Evolutionary conservation across 345 rosid genomes (phyloP).

Genomic region (Acer yangbiense): DNA sequence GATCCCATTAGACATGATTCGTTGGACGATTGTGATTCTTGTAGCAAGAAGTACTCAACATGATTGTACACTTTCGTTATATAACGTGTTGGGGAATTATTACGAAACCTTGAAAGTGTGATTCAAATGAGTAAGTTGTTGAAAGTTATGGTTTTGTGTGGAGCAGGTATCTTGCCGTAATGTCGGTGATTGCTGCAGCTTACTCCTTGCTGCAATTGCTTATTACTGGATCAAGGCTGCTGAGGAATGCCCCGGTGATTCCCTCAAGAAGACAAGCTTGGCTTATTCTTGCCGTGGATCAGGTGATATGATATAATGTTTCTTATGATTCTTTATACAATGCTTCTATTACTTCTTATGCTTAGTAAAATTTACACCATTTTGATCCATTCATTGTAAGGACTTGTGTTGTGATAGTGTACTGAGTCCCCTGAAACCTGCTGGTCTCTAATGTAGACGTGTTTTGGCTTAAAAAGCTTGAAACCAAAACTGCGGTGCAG

Average conservation of each 20-base stretch:
- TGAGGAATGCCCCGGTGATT: constrained; percentile 49
- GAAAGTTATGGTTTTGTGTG: constrained; percentile 13
- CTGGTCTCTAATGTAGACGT: background rate
- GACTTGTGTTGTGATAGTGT: too few relatives aligned
- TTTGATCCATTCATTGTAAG: too few relatives aligned
- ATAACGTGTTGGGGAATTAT: background rate
- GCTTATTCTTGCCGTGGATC: constrained; percentile 77
- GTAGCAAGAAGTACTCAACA: background rate
- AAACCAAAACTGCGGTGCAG: background rate
- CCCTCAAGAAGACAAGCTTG: constrained; percentile 73
- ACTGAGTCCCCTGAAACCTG: too few relatives aligned
- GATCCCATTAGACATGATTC: too few relatives aligned
- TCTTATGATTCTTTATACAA: background rate
- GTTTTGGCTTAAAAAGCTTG: background rate
- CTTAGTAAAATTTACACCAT: too few relatives aligned
- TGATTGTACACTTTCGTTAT: background rate
- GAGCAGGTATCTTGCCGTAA: constrained; percentile 74
- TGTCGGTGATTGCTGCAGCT: constrained; percentile 52
- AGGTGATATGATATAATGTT: constrained; percentile 40
- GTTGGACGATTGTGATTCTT: background rate
- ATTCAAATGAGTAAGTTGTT: constrained; percentile 13
- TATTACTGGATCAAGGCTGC: constrained; percentile 47
- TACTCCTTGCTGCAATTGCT: constrained; percentile 66
- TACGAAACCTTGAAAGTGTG: background rate
- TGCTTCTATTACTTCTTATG: too few relatives aligned